phyloP scores from a whole-genome alignment of 352 stramenopile species.

The Phytophthora litchii region DNA sequence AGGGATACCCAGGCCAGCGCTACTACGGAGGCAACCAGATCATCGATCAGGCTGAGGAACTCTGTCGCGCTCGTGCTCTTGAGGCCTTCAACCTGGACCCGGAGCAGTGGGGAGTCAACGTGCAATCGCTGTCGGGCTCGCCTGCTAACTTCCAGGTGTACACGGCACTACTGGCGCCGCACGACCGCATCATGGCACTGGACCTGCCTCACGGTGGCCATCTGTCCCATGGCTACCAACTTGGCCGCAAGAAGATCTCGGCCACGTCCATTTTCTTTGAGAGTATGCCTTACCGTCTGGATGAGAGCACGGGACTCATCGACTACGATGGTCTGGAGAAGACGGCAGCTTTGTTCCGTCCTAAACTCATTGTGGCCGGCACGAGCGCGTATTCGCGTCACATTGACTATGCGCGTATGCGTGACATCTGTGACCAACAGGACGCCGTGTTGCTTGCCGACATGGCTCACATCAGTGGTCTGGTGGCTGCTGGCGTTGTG shows the following conservation, averaged over 20 bases:
- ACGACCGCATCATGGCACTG: conserved; percentile 99
- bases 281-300: conserved; percentile 98
- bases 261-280: conserved; percentile 99
- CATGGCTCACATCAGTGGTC: conserved; percentile 99
- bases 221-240: conserved; percentile 98
- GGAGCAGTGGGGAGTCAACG: conserved; percentile 96
- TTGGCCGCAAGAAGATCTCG: conserved; percentile 99
- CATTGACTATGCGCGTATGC: conserved; percentile 99
- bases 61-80: conserved; percentile 98
- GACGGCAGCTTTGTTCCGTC: conserved; percentile 92
- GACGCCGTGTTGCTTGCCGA: conserved; percentile 97
- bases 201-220: conserved; percentile 99
- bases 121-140: conserved; percentile 97
- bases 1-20: conserved; percentile 95
- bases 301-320: conserved; percentile 96
- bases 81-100: conserved; percentile 97
- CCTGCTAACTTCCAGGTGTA: conserved; percentile 99
- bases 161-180: conserved; percentile 97
- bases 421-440: conserved; percentile 93
- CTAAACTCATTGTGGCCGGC: conserved; percentile 99
- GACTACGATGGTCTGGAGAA: conserved; percentile 99
- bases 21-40: conserved; percentile 99
- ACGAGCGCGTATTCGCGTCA: conserved; percentile 98
- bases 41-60: conserved; percentile 98
- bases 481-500: conserved; percentile 96